These are phyloP conservation scores for Medicago ruthenica DNA, from an alignment of 306 rosid species.

Conservation along the genomic window DNA sequence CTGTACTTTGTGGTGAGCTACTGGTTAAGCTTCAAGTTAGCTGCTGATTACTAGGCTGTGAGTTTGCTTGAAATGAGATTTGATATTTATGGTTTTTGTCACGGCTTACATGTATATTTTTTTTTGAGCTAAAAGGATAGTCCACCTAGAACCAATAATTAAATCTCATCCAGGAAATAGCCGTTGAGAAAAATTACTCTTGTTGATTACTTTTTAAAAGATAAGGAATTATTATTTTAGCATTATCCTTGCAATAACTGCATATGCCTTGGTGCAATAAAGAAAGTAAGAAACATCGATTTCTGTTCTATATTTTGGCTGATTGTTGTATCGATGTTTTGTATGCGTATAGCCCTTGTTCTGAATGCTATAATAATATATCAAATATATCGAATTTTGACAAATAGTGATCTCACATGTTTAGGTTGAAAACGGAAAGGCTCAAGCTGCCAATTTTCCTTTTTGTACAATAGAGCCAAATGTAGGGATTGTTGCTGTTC, in stretches of 20 bases:
- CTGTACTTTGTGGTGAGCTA: no score
- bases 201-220: slow-evolving; percentile 10
- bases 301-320: slow-evolving; percentile 27
- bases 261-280: background rate
- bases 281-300: background rate
- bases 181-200: slow-evolving; percentile 6
- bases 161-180: slow-evolving; percentile 12
- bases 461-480: slow-evolving; percentile 99
- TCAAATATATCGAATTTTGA: slow-evolving; percentile 30
- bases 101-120: no score
- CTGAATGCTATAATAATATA: slow-evolving; percentile 20
- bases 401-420: slow-evolving; percentile 35
- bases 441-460: slow-evolving; percentile 98
- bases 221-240: slow-evolving; percentile 1
- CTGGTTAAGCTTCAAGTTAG: no score
- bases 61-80: no score
- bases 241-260: slow-evolving; percentile 13
- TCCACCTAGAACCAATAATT: background rate
- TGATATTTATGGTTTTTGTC: no score
- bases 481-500: slow-evolving; percentile 97
- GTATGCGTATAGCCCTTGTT: slow-evolving; percentile 23
- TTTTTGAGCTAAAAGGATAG: background rate
- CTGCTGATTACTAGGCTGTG: no score
- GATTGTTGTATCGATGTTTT: slow-evolving; percentile 34
- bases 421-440: slow-evolving; percentile 98